Percentiles rank a stretch among this genome's conserved stretches.
Evolutionary conservation across 208 protist genomes (phyloP).

Genomic region (Acanthamoeba castellanii): DNA sequence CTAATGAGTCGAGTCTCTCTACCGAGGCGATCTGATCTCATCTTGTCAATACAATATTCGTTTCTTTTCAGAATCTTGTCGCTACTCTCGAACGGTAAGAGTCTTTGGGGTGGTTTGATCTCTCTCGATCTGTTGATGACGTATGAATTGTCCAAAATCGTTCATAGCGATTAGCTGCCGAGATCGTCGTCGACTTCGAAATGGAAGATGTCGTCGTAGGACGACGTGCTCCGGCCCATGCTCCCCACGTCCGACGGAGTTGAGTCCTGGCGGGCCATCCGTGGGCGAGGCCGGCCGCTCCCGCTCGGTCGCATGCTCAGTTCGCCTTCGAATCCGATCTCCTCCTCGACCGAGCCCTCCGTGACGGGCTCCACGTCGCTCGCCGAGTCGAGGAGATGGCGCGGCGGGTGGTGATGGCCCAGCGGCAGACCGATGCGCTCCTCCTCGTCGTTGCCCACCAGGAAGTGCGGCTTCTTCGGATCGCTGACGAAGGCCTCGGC

Average conservation of each 20-base stretch:
- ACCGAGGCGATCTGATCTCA: too few species aligned
- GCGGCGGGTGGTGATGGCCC: background rate
- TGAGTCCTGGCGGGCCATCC: background rate
- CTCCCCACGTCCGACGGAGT: background rate
- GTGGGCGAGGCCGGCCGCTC: background rate
- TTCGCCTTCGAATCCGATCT: background rate
- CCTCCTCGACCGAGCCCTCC: background rate
- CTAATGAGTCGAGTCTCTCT: too few species aligned
- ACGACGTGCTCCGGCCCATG: background rate
- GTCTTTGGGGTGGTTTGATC: too few species aligned
- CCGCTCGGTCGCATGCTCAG: background rate
- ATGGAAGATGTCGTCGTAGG: slow-evolving; percentile 27
- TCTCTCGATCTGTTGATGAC: too few species aligned
- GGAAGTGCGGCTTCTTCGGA: background rate
- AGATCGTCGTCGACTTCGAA: background rate
- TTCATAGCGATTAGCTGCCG: too few species aligned
- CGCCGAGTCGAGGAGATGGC: background rate
- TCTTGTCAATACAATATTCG: too few species aligned
- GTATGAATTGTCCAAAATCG: too few species aligned
- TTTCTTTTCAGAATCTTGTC: too few species aligned
- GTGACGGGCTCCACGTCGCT: background rate
- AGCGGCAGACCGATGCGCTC: background rate
- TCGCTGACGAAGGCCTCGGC: background rate
- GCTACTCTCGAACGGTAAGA: too few species aligned
- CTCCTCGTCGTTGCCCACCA: background rate